Conservation (phyloP, 1,139 yeast genomes). For the Nadsonia starkeyi-henricii region DNA sequence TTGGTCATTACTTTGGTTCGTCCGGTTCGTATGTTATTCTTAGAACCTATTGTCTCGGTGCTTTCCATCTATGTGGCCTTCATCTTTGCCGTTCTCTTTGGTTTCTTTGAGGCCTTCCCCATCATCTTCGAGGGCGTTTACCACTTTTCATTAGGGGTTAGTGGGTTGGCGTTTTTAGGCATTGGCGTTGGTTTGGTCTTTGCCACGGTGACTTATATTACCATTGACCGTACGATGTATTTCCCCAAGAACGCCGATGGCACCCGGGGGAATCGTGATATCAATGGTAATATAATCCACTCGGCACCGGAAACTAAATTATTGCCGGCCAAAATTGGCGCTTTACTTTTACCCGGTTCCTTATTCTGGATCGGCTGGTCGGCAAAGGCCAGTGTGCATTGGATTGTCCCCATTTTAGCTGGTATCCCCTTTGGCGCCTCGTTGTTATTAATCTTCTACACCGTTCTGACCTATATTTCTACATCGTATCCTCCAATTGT, state of each 20-base stretch:
- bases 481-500: constrained; percentile 23
- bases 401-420: constrained; percentile 50
- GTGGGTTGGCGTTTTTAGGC: constrained; percentile 45
- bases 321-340: constrained; percentile 29
- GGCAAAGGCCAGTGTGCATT: constrained; percentile 31
- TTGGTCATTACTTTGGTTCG: constrained; percentile 29
- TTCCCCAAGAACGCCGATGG: constrained; percentile 21
- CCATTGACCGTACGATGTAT: constrained; percentile 29
- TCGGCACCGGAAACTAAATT: constrained; percentile 36
- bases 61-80: constrained; percentile 51
- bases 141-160: constrained; percentile 35
- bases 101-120: constrained; percentile 48
- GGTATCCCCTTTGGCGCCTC: constrained; percentile 70
- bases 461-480: neutral
- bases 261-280: neutral
- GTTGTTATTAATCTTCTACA: constrained; percentile 43
- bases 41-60: constrained; percentile 52
- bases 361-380: constrained; percentile 55
- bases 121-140: constrained; percentile 34
- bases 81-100: constrained; percentile 48
- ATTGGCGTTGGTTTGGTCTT: constrained; percentile 36
- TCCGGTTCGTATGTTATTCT: constrained; percentile 37
- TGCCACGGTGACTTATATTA: constrained; percentile 36
- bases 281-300: neutral
- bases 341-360: constrained; percentile 26